phyloP scores from a whole-genome alignment of 2,329 filamentous ascomycete species.

The Cucurbitaria berberidis region DNA sequence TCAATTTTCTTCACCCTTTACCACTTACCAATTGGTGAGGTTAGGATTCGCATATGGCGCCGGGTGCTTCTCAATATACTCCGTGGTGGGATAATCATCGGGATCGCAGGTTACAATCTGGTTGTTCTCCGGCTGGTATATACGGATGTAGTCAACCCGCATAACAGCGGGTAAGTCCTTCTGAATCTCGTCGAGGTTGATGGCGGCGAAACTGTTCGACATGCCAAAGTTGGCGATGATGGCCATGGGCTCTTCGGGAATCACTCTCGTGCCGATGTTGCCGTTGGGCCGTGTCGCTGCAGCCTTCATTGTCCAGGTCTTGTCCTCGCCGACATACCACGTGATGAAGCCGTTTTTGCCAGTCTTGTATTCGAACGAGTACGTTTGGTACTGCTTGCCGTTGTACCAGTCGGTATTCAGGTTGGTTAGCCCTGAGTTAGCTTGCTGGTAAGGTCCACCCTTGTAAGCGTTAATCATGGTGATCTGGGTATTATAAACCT shows the following conservation, averaged over 20 bases:
- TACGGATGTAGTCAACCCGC: constrained; percentile 72
- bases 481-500: constrained; percentile 65
- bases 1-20: background rate
- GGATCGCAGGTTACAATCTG: constrained; percentile 71
- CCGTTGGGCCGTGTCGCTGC: constrained; percentile 70
- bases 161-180: constrained; percentile 66
- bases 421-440: constrained; percentile 60
- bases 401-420: constrained; percentile 66
- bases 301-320: constrained; percentile 68
- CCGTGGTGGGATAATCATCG: constrained; percentile 68
- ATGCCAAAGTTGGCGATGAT: constrained; percentile 74
- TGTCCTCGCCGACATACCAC: constrained; percentile 71
- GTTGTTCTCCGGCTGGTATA: constrained; percentile 69
- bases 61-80: constrained; percentile 68
- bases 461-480: constrained; percentile 62
- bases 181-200: constrained; percentile 64
- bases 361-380: constrained; percentile 62
- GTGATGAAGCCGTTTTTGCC: constrained; percentile 66
- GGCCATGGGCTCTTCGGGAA: constrained; percentile 71
- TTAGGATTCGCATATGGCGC: constrained; percentile 69
- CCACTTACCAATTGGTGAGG: constrained; percentile 65
- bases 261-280: constrained; percentile 69
- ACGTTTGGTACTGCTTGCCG: constrained; percentile 61
- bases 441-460: constrained; percentile 63
- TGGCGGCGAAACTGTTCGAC: constrained; percentile 67